Base-by-base conservation (phyloP, 345 rosid species). In the Erucastrum elatum region DNA sequence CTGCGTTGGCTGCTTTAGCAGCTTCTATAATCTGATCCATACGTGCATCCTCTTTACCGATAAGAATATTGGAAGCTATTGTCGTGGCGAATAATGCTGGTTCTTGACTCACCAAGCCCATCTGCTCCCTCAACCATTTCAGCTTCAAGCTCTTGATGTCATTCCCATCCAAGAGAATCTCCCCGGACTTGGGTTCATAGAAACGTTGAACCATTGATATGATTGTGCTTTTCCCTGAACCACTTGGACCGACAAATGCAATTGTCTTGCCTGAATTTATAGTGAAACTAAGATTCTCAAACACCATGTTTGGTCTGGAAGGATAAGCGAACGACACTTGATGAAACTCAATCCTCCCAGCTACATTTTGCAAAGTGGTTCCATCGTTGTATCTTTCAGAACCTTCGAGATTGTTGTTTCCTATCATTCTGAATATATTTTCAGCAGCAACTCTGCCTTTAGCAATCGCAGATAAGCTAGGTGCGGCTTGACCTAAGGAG, bases 61-160 rank as follows among this genome's bases (percentile, higher is more conserved):
- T 84, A 69, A 85, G 84, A 66, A 94, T 89, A 74, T 94, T 94
- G 4, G 79, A 82, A 29, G 85, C 87, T 74, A 91, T 89, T 0
- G 89, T 88, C 21, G 91, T 89, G 70, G 89, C 95, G 67, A 94
- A 94, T 64, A 94, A 80, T 3, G 93, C 92, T 0, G 98, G 97
- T 82, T 94, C 98, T 81, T 94, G 98, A 83, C 89, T 86, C 41
- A 94, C 98, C 83, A 94, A 77, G 61, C 98, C 97, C 88, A 94
- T 88, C 64, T 91, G 97, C 66, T 85, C 84, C 74, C 98, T 89
- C 76, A 91, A 76, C 98, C 98, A 94, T 72, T 85, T 91, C 68
- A 90, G 66, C 61, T 83, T 80, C 10, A 94, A 81, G 61, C 71
- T 67, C 85, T 75, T 87, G 41, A 94, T 68, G 74, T 89, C 93